Percentiles rank a stretch among this genome's conserved stretches.
These are phyloP conservation scores for Berberis thunbergii DNA, from an alignment of 164 flowering plant species.

Conservation along the genomic window DNA sequence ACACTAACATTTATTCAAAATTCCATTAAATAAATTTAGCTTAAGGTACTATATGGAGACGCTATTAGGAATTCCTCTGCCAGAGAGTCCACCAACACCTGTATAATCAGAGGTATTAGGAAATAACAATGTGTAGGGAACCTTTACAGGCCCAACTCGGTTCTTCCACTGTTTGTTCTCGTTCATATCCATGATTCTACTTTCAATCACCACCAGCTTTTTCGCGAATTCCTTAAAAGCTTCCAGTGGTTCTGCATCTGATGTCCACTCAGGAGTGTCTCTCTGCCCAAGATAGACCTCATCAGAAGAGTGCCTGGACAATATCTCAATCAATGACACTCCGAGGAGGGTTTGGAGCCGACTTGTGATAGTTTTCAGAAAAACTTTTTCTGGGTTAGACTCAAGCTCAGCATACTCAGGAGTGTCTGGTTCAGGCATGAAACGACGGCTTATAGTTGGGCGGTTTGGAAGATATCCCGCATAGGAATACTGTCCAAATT, in stretches of 20 bases:
- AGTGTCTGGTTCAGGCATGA: conserved; percentile 78
- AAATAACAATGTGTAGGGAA: conserved; percentile 70
- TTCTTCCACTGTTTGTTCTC: conserved; percentile 41
- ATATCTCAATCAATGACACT: conserved; percentile 56
- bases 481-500: too few species aligned
- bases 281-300: conserved; percentile 78
- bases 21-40: too few species aligned
- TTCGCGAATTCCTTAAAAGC: conserved; percentile 54
- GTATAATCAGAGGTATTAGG: conserved; percentile 64
- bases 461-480: conserved; percentile 27
- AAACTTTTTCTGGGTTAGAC: conserved; percentile 43
- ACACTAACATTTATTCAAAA: too few species aligned
- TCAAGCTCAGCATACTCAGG: conserved; percentile 56
- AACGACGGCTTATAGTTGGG: conserved; percentile 66
- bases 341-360: conserved; percentile 72
- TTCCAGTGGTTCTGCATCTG: conserved; percentile 35
- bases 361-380: conserved; percentile 57
- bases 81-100: conserved; percentile 53
- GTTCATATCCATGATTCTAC: conserved; percentile 43
- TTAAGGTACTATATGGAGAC: conserved; percentile 36
- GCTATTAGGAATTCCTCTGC: conserved; percentile 81
- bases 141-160: conserved; percentile 57
- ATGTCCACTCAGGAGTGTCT: conserved; percentile 53
- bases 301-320: conserved; percentile 72
- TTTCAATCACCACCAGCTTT: conserved; percentile 44